A percentile compares a stretch with the other conserved stretches of the same genome.
phyloP scores from a whole-genome alignment of 805 yeast species.

The Wickerhamomyces alni region DNA sequence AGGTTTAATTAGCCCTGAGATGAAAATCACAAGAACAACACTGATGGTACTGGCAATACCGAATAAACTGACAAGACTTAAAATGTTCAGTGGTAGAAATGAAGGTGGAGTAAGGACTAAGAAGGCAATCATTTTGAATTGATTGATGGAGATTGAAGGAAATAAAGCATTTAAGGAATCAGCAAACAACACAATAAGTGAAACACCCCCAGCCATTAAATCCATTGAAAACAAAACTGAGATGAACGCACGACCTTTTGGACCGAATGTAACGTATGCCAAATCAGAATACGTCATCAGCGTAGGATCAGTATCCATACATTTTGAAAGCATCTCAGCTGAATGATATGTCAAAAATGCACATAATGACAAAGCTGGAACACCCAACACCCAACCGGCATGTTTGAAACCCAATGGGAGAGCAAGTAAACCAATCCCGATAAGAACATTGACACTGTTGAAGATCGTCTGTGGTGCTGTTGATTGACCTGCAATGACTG shows the following conservation, averaged over 20 bases:
- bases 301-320: constrained; percentile 76
- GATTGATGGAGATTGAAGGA: constrained; percentile 44
- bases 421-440: constrained; percentile 73
- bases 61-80: constrained; percentile 61
- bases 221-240: constrained; percentile 73
- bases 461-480: constrained; percentile 74
- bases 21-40: constrained; percentile 50
- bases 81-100: constrained; percentile 65
- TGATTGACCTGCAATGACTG: constrained; percentile 76
- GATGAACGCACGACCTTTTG: constrained; percentile 65
- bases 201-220: constrained; percentile 74
- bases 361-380: constrained; percentile 49
- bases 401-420: constrained; percentile 63
- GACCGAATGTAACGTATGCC: constrained; percentile 81
- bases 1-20: constrained; percentile 58
- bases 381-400: constrained; percentile 72
- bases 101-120: constrained; percentile 75
- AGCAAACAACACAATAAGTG: constrained; percentile 75
- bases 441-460: constrained; percentile 69
- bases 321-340: constrained; percentile 64
- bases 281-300: constrained; percentile 85
- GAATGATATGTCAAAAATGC: constrained; percentile 71
- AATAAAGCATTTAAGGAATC: constrained; percentile 74
- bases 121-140: constrained; percentile 64
- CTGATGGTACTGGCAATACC: constrained; percentile 70